Evolutionary conservation across 2,329 filamentous ascomycete species (phyloP).

Genomic region (Penicillium sp.): DNA sequence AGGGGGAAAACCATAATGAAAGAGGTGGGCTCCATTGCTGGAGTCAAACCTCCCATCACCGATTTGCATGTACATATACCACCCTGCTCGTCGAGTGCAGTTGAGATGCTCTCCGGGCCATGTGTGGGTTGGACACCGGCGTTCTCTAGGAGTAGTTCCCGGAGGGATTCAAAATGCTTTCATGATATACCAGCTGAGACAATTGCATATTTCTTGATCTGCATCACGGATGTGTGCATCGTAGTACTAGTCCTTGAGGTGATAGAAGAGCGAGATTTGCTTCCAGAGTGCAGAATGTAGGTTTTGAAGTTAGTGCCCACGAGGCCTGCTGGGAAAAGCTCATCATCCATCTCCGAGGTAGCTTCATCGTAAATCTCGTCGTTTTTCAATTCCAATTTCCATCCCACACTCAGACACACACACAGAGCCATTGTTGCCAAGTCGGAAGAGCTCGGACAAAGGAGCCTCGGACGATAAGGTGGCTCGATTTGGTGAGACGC

Average conservation of each 20-base stretch:
- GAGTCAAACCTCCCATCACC: background rate
- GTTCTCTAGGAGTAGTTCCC: constrained; percentile 14
- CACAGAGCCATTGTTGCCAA: no score
- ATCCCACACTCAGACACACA: no score
- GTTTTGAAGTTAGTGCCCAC: background rate
- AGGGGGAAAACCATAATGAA: background rate
- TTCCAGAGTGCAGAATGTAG: no score
- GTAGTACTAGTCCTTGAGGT: background rate
- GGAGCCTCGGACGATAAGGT: background rate
- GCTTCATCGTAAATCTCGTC: no score
- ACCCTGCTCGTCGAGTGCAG: background rate
- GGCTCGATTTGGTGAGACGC: background rate
- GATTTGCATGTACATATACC: constrained; percentile 4
- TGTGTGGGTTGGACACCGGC: constrained; percentile 11
- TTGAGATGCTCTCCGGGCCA: constrained; percentile 3
- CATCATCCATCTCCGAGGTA: no score
- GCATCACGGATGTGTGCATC: background rate
- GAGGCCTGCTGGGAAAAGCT: background rate
- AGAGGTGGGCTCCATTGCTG: background rate
- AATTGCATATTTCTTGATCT: constrained; percentile 2
- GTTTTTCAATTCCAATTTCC: no score
- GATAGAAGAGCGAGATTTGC: background rate
- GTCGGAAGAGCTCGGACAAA: no score
- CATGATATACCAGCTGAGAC: constrained; percentile 1
- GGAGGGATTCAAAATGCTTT: constrained; percentile 1